phyloP scores from a whole-genome alignment of 495 filamentous ascomycete genomes.

The Talaromyces stipitatus region DNA sequence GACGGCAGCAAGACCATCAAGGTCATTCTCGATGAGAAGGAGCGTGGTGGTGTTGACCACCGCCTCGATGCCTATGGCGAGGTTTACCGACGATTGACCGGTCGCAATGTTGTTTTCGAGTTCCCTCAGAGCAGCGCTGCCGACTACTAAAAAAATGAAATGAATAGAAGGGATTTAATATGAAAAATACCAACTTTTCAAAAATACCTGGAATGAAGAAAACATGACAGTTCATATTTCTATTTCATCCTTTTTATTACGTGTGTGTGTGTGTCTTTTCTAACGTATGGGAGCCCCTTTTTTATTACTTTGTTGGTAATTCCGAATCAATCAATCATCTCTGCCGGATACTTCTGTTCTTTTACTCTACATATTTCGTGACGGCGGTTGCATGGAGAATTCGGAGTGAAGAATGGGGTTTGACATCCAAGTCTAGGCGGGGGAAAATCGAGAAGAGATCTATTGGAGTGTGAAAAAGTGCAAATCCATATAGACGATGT shows the following conservation, averaged over 20 bases:
- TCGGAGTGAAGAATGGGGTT: conserved; percentile 10
- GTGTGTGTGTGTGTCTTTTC: conserved; percentile 1
- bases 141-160: conserved; percentile 64
- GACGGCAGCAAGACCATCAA: conserved; percentile 96
- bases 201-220: neutral
- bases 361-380: conserved; percentile 19
- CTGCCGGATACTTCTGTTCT: conserved; percentile 22
- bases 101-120: conserved; percentile 91
- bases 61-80: conserved; percentile 97
- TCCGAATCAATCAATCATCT: conserved; percentile 2
- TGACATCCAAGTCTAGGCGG: neutral
- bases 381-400: conserved; percentile 15
- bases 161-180: conserved; percentile 1
- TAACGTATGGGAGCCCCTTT: neutral
- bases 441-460: neutral
- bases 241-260: neutral
- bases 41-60: conserved; percentile 97
- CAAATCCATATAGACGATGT: conserved; percentile 19
- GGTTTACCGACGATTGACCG: conserved; percentile 94
- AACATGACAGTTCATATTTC: conserved; percentile 1
- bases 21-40: conserved; percentile 98
- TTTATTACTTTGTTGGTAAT: conserved; percentile 1
- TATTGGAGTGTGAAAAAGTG: conserved; percentile 10
- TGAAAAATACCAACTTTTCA: neutral
- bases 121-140: conserved; percentile 74